These are phyloP conservation scores for Russula abietina DNA, from an alignment of 768 basidiomycete species.

Conservation along the genomic window DNA sequence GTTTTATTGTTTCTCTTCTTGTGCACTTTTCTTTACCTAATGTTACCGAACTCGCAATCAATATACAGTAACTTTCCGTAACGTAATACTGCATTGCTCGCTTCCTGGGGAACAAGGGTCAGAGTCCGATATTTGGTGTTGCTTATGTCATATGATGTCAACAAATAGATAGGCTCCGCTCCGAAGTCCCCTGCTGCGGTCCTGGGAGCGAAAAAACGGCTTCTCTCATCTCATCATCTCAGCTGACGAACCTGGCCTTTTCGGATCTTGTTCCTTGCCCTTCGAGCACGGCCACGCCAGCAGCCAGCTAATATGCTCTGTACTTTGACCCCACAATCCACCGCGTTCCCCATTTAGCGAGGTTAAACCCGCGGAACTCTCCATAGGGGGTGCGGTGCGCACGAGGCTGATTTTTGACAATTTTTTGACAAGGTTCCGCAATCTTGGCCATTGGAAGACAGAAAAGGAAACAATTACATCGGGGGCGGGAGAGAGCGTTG, in stretches of 20 bases:
- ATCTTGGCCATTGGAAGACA: no score
- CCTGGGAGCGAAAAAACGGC: background rate
- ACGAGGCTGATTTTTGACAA: no score
- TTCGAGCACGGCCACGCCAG: background rate
- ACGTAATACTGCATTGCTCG: background rate
- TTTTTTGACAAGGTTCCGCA: no score
- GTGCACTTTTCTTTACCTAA: background rate
- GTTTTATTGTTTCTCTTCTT: slow-evolving; percentile 7
- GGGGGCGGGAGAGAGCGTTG: no score
- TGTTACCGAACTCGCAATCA: background rate
- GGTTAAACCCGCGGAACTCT: no score
- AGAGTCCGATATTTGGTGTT: background rate
- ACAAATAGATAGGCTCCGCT: no score
- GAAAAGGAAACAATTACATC: no score
- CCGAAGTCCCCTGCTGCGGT: background rate
- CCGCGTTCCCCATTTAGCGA: no score
- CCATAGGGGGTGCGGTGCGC: no score
- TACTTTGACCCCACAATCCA: no score
- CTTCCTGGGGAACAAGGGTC: background rate
- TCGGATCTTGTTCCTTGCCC: background rate
- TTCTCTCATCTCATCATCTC: background rate
- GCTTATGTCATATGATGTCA: background rate
- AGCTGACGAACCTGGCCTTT: background rate
- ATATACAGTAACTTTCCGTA: background rate
- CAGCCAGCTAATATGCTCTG: no score